These are phyloP conservation scores for Schizonepeta tenuifolia DNA, from an alignment of 257 asterid species.

Conservation along the genomic window DNA sequence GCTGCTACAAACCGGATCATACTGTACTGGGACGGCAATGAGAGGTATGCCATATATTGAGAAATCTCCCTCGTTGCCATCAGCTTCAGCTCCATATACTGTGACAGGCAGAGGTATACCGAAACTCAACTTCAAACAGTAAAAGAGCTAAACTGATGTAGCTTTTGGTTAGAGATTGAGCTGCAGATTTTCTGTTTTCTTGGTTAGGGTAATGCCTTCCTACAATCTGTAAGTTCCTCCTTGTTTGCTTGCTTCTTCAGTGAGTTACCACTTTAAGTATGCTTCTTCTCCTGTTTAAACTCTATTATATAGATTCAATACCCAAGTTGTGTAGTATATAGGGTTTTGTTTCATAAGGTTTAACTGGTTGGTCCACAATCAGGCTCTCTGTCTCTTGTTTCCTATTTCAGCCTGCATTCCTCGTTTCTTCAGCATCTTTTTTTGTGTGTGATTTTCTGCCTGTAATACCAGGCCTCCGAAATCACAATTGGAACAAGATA, in stretches of 20 bases:
- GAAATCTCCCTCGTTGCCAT: slow-evolving; percentile 82
- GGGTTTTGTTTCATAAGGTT: slow-evolving; percentile 1
- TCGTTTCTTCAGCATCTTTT: slow-evolving; percentile 38
- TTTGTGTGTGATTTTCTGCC: neutral
- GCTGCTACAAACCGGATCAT: slow-evolving; percentile 92
- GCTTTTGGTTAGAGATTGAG: slow-evolving; percentile 26
- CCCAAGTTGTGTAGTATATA: slow-evolving; percentile 3
- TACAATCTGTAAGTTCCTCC: neutral
- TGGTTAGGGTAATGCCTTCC: neutral
- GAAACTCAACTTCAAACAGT: slow-evolving; percentile 64
- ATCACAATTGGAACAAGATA: neutral
- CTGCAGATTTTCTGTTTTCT: slow-evolving; percentile 12
- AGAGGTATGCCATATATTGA: slow-evolving; percentile 81
- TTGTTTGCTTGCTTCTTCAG: neutral
- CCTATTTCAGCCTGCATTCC: slow-evolving; percentile 25
- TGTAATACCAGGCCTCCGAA: neutral
- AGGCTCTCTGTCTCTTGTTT: neutral
- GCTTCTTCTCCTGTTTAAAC: neutral
- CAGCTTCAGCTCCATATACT: slow-evolving; percentile 82
- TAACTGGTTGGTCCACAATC: neutral
- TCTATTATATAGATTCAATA: neutral
- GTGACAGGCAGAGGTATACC: slow-evolving; percentile 80
- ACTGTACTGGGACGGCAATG: slow-evolving; percentile 84
- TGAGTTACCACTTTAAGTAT: neutral
- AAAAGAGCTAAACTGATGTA: slow-evolving; percentile 79